Evolutionary conservation across 192 early-diverging fungal genomes (phyloP).

Genomic region (Coemansia sp.): DNA sequence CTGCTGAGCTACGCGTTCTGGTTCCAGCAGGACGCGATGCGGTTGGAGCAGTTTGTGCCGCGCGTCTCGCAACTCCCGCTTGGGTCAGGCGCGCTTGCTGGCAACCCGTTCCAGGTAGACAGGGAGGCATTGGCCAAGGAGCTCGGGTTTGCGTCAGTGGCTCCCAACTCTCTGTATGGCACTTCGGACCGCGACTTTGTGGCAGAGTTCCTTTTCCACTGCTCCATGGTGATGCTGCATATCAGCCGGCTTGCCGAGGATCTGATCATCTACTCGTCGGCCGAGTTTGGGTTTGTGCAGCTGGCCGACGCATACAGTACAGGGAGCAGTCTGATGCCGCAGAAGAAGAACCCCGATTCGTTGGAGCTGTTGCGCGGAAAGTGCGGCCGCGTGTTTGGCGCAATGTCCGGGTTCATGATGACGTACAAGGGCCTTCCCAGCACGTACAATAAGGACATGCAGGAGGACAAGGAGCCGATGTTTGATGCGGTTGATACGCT

Average conservation of each 20-base stretch:
- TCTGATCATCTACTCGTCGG: slow-evolving; percentile 90
- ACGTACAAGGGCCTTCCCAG: slow-evolving; percentile 95
- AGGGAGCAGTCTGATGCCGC: slow-evolving; percentile 97
- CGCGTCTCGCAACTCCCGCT: slow-evolving; percentile 86
- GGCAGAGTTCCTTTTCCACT: slow-evolving; percentile 96
- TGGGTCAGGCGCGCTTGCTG: slow-evolving; percentile 93
- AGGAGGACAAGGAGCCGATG: slow-evolving; percentile 99
- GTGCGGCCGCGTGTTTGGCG: slow-evolving; percentile 94
- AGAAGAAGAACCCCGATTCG: slow-evolving; percentile 99
- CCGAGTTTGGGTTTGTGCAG: slow-evolving; percentile 93
- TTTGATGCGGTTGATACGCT: slow-evolving; percentile 94
- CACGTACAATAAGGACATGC: slow-evolving; percentile 99
- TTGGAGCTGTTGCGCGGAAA: slow-evolving; percentile 96
- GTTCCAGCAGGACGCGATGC: slow-evolving; percentile 86
- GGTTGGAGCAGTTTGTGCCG: slow-evolving; percentile 77
- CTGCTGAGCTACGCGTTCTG: slow-evolving; percentile 89
- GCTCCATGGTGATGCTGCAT: slow-evolving; percentile 90
- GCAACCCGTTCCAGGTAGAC: slow-evolving; percentile 96
- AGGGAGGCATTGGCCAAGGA: slow-evolving; percentile 86
- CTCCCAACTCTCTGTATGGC: slow-evolving; percentile 89
- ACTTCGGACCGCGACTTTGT: slow-evolving; percentile 97
- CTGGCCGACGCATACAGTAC: slow-evolving; percentile 98
- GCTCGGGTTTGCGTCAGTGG: slow-evolving; percentile 81
- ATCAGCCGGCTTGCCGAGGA: slow-evolving; percentile 91
- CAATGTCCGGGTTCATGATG: slow-evolving; percentile 97